Conservation (phyloP, 192 early-diverging fungal species). For the Umbelopsis vinacea region DNA sequence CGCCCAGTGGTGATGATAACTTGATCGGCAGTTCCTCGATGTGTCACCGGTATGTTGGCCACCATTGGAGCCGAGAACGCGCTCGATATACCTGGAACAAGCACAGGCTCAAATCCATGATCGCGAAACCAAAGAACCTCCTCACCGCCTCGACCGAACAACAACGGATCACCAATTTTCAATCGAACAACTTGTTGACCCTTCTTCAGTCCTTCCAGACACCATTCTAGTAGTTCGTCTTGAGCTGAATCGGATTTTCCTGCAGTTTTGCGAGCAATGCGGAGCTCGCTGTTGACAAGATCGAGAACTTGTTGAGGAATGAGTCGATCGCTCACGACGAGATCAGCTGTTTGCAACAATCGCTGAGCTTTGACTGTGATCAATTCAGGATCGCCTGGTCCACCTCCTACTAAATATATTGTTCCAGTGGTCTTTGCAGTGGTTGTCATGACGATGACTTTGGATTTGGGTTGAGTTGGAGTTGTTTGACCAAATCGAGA, state of each 20-base stretch:
- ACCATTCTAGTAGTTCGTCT: slow-evolving; percentile 75
- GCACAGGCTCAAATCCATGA: slow-evolving; percentile 69
- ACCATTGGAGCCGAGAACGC: slow-evolving; percentile 76
- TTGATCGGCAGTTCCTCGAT: slow-evolving; percentile 86
- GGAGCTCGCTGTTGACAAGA: slow-evolving; percentile 57
- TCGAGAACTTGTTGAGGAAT: slow-evolving; percentile 64
- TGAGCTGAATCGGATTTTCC: slow-evolving; percentile 75
- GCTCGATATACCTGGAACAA: slow-evolving; percentile 81
- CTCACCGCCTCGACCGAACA: slow-evolving; percentile 93
- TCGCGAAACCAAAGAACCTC: slow-evolving; percentile 77
- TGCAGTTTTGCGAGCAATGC: slow-evolving; percentile 68
- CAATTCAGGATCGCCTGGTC: slow-evolving; percentile 82
- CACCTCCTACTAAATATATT: slow-evolving; percentile 74
- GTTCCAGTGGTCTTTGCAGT: neutral
- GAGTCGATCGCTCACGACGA: slow-evolving; percentile 84
- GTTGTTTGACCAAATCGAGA: neutral
- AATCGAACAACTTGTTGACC: slow-evolving; percentile 80
- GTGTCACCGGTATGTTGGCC: slow-evolving; percentile 83
- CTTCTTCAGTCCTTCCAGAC: slow-evolving; percentile 67
- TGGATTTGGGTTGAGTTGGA: neutral
- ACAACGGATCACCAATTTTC: slow-evolving; percentile 92
- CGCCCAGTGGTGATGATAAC: slow-evolving; percentile 84
- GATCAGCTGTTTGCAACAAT: slow-evolving; percentile 71
- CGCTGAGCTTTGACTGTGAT: slow-evolving; percentile 73
- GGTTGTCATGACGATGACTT: neutral